These are phyloP conservation scores for Kodamaea jinghongensis DNA, from an alignment of 805 yeast species.

Conservation along the genomic window DNA sequence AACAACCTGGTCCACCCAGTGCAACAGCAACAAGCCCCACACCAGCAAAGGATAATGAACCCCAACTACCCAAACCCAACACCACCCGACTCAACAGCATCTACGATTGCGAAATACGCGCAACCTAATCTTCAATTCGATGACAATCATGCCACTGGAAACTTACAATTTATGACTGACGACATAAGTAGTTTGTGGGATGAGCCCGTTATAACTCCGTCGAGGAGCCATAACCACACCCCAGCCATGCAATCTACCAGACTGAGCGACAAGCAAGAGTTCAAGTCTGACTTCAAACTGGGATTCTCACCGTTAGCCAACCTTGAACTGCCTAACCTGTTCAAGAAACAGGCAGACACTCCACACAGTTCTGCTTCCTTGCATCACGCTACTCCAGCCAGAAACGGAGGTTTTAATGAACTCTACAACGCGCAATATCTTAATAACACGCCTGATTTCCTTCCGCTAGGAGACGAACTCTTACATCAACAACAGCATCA, in stretches of 20 bases:
- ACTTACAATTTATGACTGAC: conserved; percentile 11
- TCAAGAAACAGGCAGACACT: background rate
- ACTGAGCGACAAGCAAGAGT: no score
- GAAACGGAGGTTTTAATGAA: no score
- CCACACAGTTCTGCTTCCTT: background rate
- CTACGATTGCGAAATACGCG: conserved; percentile 7
- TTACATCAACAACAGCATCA: conserved; percentile 1
- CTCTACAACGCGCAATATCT: no score
- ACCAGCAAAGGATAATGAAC: background rate
- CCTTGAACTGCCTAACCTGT: conserved; percentile 8
- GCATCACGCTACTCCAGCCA: background rate
- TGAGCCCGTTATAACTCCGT: conserved; percentile 7
- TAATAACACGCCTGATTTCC: conserved; percentile 3
- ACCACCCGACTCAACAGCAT: conserved; percentile 6
- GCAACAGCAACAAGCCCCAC: conserved; percentile 3
- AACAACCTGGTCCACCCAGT: conserved; percentile 19
- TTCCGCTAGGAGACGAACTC: background rate
- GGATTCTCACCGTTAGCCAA: conserved; percentile 9
- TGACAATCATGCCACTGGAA: conserved; percentile 9
- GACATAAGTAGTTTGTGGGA: conserved; percentile 14
- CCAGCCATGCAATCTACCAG: conserved; percentile 4
- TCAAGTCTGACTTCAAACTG: background rate
- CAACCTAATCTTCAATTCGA: conserved; percentile 7
- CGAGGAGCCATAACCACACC: conserved; percentile 9
- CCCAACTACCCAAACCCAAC: conserved; percentile 7